Evolutionary conservation across 2,329 filamentous ascomycete species (phyloP).

Genomic region (Trichoderma atroviride): DNA sequence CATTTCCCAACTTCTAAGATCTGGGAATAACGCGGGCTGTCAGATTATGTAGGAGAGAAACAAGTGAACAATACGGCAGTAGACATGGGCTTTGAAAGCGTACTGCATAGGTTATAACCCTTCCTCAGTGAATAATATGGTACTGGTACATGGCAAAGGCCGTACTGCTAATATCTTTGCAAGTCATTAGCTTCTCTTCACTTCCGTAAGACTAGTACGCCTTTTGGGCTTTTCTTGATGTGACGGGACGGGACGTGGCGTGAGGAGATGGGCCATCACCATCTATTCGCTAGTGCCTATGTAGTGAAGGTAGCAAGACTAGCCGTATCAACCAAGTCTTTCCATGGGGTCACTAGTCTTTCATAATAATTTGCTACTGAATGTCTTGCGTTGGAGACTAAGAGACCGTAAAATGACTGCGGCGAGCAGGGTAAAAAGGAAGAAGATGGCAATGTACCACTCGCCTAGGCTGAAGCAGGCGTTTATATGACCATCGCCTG

Average conservation of each 20-base stretch:
- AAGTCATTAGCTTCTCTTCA: background rate
- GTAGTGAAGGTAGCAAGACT: background rate
- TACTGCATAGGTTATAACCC: background rate
- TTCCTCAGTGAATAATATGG: background rate
- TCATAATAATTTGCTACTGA: background rate
- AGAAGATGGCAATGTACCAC: background rate
- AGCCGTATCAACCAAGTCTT: background rate
- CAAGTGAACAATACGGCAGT: background rate
- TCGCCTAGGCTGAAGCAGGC: background rate
- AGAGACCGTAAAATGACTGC: background rate
- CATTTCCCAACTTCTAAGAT: background rate
- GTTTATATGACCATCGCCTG: background rate
- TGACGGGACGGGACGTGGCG: background rate
- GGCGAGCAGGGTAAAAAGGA: background rate
- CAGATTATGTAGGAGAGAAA: background rate
- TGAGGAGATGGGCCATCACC: background rate
- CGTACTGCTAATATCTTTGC: background rate
- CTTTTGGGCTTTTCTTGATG: background rate
- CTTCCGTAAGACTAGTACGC: background rate
- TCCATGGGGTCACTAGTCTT: background rate
- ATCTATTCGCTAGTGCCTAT: background rate
- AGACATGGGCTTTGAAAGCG: too few species aligned
- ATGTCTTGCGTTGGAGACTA: background rate
- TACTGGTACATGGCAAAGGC: background rate
- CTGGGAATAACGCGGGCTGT: background rate